phyloP scores from a whole-genome alignment of 2,329 filamentous ascomycete genomes.

The Ceratocystis cacaofunesta region DNA sequence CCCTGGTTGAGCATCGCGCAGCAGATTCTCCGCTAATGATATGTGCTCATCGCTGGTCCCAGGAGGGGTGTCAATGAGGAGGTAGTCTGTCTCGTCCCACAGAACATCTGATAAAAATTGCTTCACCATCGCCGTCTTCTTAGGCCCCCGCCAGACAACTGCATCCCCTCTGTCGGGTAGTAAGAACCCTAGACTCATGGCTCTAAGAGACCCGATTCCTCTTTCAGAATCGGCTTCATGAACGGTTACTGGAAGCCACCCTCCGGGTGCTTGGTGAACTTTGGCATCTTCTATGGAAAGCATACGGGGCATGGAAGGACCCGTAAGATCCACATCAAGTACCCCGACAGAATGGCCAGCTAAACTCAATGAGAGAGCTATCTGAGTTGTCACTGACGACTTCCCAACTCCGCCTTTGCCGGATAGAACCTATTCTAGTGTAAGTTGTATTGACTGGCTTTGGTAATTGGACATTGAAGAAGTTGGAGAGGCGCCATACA shows the following conservation, averaged over 20 bases:
- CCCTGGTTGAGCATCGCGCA: constrained; percentile 45
- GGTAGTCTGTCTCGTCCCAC: constrained; percentile 77
- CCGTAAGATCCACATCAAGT: constrained; percentile 89
- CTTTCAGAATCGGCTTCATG: constrained; percentile 43
- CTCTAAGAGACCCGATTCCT: constrained; percentile 51
- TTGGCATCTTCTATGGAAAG: constrained; percentile 80
- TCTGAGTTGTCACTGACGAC: constrained; percentile 91
- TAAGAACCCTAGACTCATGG: constrained; percentile 90
- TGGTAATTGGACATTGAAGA: neutral
- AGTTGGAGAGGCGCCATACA: constrained; percentile 19
- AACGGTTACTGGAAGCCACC: constrained; percentile 81
- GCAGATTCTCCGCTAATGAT: constrained; percentile 73
- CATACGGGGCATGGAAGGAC: constrained; percentile 89
- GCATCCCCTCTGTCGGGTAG: constrained; percentile 71
- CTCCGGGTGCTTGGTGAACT: constrained; percentile 78
- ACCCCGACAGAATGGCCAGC: constrained; percentile 83
- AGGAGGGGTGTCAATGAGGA: constrained; percentile 90
- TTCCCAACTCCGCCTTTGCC: constrained; percentile 98
- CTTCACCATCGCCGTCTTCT: constrained; percentile 97
- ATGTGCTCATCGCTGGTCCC: constrained; percentile 97
- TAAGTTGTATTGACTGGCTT: constrained; percentile 1
- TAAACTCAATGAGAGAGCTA: constrained; percentile 75
- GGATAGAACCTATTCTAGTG: constrained; percentile 52
- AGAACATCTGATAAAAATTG: constrained; percentile 88
- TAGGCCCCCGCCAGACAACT: constrained; percentile 93